These are phyloP conservation scores for Nakazawaea ernobii DNA, from an alignment of 805 yeast genomes.

Conservation along the genomic window DNA sequence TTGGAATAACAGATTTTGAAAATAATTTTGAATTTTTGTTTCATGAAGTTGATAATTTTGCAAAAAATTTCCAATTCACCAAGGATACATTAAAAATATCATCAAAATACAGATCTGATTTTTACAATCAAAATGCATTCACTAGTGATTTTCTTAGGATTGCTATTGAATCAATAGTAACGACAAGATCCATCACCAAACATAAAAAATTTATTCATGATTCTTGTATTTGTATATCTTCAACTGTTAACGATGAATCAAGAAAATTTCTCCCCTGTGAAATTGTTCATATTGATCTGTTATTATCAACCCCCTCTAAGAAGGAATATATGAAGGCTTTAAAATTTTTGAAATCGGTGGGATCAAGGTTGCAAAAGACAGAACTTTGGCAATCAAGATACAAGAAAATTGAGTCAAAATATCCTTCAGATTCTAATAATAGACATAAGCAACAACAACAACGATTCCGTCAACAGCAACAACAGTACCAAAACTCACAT, in stretches of 20 bases:
- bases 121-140: not conserved
- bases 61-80: constrained; percentile 17
- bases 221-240: not conserved
- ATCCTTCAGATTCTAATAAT: constrained; percentile 20
- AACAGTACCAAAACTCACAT: constrained; percentile 37
- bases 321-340: constrained; percentile 33
- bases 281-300: constrained; percentile 27
- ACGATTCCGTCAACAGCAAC: constrained; percentile 35
- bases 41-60: constrained; percentile 13
- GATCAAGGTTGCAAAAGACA: constrained; percentile 32
- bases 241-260: not conserved
- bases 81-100: constrained; percentile 2
- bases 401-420: constrained; percentile 26
- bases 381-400: constrained; percentile 29
- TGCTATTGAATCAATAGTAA: constrained; percentile 1
- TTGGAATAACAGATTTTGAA: constrained; percentile 12
- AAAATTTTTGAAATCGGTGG: constrained; percentile 27
- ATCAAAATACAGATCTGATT: not conserved
- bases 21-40: constrained; percentile 23
- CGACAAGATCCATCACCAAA: not conserved
- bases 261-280: constrained; percentile 33
- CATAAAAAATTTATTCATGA: not conserved
- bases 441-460: constrained; percentile 24
- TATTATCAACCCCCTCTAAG: constrained; percentile 18
- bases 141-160: not conserved